Conservation (phyloP, 2,329 filamentous ascomycete species). For the Scolecobasidium constrictum region DNA sequence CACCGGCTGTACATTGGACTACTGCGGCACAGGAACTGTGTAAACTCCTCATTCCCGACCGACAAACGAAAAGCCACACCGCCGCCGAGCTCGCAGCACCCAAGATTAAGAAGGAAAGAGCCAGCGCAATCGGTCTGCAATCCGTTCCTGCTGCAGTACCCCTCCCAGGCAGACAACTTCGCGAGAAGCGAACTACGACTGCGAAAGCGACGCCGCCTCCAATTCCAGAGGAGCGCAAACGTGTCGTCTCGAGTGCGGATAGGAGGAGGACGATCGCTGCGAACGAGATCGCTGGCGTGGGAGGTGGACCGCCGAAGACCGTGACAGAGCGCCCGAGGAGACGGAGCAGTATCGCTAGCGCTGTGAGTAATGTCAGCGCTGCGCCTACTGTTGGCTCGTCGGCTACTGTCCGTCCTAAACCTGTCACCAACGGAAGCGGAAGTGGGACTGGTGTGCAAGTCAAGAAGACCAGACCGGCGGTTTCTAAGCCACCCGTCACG, state of each 20-base stretch:
- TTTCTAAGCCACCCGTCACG: neutral
- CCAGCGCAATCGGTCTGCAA: conserved; percentile 35
- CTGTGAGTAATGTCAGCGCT: conserved; percentile 15
- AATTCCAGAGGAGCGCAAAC: conserved; percentile 10
- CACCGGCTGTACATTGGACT: conserved; percentile 77
- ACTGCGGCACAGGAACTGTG: conserved; percentile 74
- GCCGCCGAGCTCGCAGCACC: conserved; percentile 61
- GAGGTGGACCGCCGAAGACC: conserved; percentile 19
- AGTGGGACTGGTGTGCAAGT: conserved; percentile 3
- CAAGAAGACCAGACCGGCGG: conserved; percentile 7
- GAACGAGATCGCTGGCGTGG: neutral
- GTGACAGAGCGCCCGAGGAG: neutral
- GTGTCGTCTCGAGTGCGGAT: conserved; percentile 22
- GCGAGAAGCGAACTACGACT: conserved; percentile 9
- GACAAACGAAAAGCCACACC: conserved; percentile 65
- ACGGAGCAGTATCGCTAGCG: conserved; percentile 4
- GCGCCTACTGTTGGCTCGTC: neutral
- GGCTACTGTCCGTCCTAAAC: neutral
- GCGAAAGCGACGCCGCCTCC: neutral
- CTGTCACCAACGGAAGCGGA: neutral
- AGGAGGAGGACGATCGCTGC: conserved; percentile 54
- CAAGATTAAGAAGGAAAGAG: conserved; percentile 45
- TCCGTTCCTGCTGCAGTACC: conserved; percentile 20
- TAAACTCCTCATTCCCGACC: conserved; percentile 70
- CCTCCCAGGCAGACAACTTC: conserved; percentile 45